Percentiles rank a stretch among this genome's conserved stretches.
Conservation (phyloP, 1,139 yeast species). For the Diutina sp. region DNA sequence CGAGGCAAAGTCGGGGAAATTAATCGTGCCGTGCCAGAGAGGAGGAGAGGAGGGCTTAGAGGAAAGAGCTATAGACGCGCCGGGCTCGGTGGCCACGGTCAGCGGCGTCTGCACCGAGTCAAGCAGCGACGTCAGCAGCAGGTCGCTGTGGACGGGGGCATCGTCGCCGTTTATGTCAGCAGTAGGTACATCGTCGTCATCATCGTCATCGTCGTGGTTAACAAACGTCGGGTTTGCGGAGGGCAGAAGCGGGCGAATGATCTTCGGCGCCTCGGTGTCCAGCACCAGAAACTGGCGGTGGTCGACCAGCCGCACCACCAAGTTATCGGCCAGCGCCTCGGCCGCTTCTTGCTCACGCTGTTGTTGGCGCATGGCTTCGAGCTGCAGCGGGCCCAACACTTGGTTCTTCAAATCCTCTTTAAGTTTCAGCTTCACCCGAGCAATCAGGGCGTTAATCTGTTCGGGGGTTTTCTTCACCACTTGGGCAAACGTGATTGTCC, state of each 20-base stretch:
- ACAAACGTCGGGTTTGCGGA: background rate
- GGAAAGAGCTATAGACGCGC: background rate
- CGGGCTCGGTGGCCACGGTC: constrained; percentile 2
- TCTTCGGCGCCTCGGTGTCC: background rate
- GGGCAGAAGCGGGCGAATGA: constrained; percentile 1
- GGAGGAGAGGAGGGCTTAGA: constrained; percentile 2
- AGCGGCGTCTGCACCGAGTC: constrained; percentile 1
- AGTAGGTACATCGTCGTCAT: background rate
- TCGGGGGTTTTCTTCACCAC: constrained; percentile 48
- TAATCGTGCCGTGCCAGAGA: constrained; percentile 45
- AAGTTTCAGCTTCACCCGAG: background rate
- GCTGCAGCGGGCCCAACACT: background rate
- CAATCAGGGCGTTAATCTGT: constrained; percentile 33
- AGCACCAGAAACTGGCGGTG: background rate
- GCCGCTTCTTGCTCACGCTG: background rate
- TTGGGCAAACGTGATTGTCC: constrained; percentile 32
- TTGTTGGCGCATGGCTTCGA: background rate
- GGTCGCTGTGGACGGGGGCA: constrained; percentile 1
- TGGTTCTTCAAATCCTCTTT: constrained; percentile 2
- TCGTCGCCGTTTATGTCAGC: constrained; percentile 1
- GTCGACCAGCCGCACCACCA: constrained; percentile 1
- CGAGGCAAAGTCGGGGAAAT: constrained; percentile 41
- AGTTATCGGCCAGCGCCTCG: background rate
- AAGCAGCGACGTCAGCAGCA: constrained; percentile 1
- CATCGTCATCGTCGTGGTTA: constrained; percentile 6